Evolutionary conservation across 1,284 basidiomycete species (phyloP).

Genomic region (Cystobasidium pallidum): DNA sequence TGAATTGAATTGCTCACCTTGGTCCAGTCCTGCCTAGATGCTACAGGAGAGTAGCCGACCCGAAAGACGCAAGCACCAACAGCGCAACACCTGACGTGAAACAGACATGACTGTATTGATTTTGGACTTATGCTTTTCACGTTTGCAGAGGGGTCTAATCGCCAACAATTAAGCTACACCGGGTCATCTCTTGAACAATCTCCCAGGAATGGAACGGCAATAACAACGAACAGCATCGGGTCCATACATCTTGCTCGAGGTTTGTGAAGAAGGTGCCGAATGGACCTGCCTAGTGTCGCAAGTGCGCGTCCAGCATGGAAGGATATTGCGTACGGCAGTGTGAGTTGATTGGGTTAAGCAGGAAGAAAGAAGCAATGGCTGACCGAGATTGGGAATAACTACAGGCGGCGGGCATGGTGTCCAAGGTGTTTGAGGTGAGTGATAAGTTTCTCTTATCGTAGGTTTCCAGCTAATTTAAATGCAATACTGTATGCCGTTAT

Average conservation of each 20-base stretch:
- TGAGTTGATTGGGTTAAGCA: constrained; percentile 50
- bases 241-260: not conserved
- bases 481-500: too few species aligned
- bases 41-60: not conserved
- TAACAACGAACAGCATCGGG: not conserved
- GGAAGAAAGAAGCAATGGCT: not conserved
- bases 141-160: too few species aligned
- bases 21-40: not conserved
- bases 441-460: not conserved
- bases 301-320: constrained; percentile 51
- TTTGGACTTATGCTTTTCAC: too few species aligned
- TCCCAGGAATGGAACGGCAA: not conserved
- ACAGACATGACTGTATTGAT: not conserved
- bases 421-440: constrained; percentile 71
- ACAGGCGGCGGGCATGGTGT: constrained; percentile 74
- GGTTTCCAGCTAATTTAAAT: too few species aligned
- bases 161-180: not conserved
- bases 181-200: not conserved
- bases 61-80: too few species aligned
- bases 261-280: not conserved
- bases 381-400: constrained; percentile 17
- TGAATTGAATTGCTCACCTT: not conserved
- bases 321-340: constrained; percentile 61
- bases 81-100: not conserved
- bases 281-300: constrained; percentile 35